Base-by-base conservation (phyloP, 129 eudicot genomes). In the Escallonia rubra region DNA sequence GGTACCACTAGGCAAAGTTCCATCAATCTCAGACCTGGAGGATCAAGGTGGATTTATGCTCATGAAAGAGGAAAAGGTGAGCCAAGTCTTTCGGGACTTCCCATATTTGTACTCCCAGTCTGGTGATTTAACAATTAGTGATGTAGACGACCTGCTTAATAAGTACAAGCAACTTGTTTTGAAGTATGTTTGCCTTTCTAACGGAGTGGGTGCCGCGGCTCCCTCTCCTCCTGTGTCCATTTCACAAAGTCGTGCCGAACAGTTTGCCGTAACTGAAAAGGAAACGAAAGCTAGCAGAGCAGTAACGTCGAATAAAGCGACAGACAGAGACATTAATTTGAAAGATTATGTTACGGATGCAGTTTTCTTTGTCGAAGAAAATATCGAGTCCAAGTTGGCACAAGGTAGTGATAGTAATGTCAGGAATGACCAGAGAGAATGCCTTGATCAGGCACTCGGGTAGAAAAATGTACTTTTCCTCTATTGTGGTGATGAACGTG, bases 1-100 rank as follows among this genome's bases (percentile, higher is more conserved):
- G 42, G 9, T 39, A 59, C 41, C 76, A 63, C 49, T 82, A 48
- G 46, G 63, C 52, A 86, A 80, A 75, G 47, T 38, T 23, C 84
- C 76, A 0, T 89, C 98, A 13, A 74, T 86, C 73, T 84, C 96
- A 8, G 96, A 86, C 69, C 80, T 93, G 43, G 98, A 89, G 85
- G 83, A 80, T 77, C 82, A 76, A 77, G 98, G 98, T 14, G 96
- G 91, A 14, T 64, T 43, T 41, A 73, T 82, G 73, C 70, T 92
- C 55, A 40, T 88, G 74, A 92, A 83, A 72, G 95, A 92, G 40
- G 87, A 80, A 41, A 78, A 59, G 1, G 71, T 64, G 42, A 66
- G 41, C 12, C 85, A 72, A 39, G 72, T 82, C 13, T 86, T 93
- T 61, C 80, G 51, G 68, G 79, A 80, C 9, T 93, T 89, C 45